Evolutionary conservation across 176 grass and related monocot genomes (phyloP).

Genomic region (Dactylis glomerata): DNA sequence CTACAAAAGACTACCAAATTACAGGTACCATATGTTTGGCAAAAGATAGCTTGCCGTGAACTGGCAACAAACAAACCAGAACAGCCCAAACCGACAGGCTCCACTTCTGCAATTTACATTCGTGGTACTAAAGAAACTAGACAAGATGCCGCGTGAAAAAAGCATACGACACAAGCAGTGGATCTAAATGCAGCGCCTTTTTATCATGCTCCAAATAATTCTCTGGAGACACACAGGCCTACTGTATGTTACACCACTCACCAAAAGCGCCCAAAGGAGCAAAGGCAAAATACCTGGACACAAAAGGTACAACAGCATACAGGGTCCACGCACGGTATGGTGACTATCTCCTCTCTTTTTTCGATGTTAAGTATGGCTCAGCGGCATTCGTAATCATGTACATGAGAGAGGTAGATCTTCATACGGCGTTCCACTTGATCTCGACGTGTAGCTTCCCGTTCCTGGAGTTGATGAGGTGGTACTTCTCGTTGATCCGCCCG

Average conservation of each 20-base stretch:
- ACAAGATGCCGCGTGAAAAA: neutral
- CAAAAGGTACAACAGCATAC: neutral
- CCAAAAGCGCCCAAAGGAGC: neutral
- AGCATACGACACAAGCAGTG: neutral
- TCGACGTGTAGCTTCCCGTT: constrained; percentile 69
- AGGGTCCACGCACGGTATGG: neutral
- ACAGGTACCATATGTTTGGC: neutral
- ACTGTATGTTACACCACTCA: neutral
- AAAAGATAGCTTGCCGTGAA: neutral
- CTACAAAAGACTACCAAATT: neutral
- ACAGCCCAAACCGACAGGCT: neutral
- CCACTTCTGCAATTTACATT: neutral
- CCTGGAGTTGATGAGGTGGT: constrained; percentile 87
- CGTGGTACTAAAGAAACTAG: neutral
- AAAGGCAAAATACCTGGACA: neutral
- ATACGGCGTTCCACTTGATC: constrained; percentile 69
- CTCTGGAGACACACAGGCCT: neutral
- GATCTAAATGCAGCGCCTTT: neutral
- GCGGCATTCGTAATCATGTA: neutral
- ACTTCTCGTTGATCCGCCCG: constrained; percentile 73
- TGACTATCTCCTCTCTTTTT: too few relatives aligned
- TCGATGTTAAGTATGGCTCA: neutral
- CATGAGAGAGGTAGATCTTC: neutral
- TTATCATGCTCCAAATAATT: neutral
- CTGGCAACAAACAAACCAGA: neutral